Conservation (phyloP, 2,329 filamentous ascomycete species). For the Atkinsonella texensis region DNA sequence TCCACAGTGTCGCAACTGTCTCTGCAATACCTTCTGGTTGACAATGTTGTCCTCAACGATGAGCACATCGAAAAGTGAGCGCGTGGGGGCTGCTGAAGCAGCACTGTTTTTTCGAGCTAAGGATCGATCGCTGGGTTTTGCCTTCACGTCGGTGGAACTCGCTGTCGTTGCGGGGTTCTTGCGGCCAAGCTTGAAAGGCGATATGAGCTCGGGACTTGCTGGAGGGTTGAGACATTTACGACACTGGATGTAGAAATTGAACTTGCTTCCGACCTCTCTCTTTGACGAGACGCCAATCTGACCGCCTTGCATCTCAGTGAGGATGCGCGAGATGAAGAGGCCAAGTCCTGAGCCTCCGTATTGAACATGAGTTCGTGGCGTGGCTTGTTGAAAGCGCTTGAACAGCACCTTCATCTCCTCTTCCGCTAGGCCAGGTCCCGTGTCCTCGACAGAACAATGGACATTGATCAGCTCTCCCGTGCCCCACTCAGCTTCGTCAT, state of each 20-base stretch:
- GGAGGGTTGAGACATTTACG: constrained; percentile 38
- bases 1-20: constrained; percentile 47
- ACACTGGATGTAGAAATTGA: constrained; percentile 65
- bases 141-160: constrained; percentile 8
- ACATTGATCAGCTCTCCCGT: constrained; percentile 58
- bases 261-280: constrained; percentile 58
- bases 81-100: constrained; percentile 10
- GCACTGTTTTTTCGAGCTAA: constrained; percentile 1
- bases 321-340: constrained; percentile 63
- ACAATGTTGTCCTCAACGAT: constrained; percentile 59
- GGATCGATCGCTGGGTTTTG: constrained; percentile 6
- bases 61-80: constrained; percentile 38
- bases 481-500: constrained; percentile 55
- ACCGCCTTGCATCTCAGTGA: constrained; percentile 66
- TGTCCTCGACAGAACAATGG: constrained; percentile 61
- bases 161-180: constrained; percentile 10
- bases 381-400: constrained; percentile 56
- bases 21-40: constrained; percentile 52
- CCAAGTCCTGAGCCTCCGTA: constrained; percentile 61
- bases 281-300: constrained; percentile 62
- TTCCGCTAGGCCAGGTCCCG: constrained; percentile 51
- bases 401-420: constrained; percentile 57
- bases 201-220: constrained; percentile 24
- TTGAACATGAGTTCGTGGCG: constrained; percentile 57
- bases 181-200: constrained; percentile 23